Evolutionary conservation across 371 early-diverging fungal species (phyloP).

Genomic region (Rhizopus arrhizus): DNA sequence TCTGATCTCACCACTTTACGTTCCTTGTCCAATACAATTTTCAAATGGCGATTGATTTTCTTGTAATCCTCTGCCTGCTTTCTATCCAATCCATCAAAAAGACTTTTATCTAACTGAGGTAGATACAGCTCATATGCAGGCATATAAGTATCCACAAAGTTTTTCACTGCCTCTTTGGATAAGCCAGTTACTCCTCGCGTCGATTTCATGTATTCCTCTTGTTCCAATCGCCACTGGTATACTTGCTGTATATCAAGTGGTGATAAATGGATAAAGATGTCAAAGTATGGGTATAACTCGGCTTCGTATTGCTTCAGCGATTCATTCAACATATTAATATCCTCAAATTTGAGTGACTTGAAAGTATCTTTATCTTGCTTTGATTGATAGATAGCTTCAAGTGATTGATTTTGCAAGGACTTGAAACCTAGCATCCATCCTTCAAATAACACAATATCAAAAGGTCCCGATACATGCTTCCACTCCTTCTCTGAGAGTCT

Average conservation of each 20-base stretch:
- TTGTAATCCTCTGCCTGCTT: background rate
- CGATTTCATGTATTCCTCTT: conserved; percentile 71
- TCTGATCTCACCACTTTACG: conserved; percentile 24
- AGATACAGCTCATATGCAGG: conserved; percentile 84
- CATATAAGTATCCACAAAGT: conserved; percentile 90
- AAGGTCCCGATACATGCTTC: conserved; percentile 54
- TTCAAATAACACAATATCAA: conserved; percentile 87
- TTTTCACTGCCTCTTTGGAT: conserved; percentile 69
- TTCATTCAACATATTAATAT: conserved; percentile 57
- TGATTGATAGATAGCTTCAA: conserved; percentile 17
- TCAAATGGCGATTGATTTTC: conserved; percentile 34
- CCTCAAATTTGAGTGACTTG: conserved; percentile 30
- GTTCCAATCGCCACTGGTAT: conserved; percentile 85
- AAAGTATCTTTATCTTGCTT: conserved; percentile 1
- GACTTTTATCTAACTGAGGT: conserved; percentile 53
- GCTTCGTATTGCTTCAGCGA: conserved; percentile 57
- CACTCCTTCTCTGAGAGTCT: conserved; percentile 62
- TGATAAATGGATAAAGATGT: conserved; percentile 77
- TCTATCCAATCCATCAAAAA: conserved; percentile 46
- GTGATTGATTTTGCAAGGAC: conserved; percentile 42
- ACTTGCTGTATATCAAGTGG: conserved; percentile 64
- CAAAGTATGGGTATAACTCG: conserved; percentile 64
- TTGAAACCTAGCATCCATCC: conserved; percentile 94
- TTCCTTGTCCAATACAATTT: conserved; percentile 35
- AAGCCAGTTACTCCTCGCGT: conserved; percentile 54